Conservation (phyloP, 208 protist species). For the Trypanosoma grayi region DNA sequence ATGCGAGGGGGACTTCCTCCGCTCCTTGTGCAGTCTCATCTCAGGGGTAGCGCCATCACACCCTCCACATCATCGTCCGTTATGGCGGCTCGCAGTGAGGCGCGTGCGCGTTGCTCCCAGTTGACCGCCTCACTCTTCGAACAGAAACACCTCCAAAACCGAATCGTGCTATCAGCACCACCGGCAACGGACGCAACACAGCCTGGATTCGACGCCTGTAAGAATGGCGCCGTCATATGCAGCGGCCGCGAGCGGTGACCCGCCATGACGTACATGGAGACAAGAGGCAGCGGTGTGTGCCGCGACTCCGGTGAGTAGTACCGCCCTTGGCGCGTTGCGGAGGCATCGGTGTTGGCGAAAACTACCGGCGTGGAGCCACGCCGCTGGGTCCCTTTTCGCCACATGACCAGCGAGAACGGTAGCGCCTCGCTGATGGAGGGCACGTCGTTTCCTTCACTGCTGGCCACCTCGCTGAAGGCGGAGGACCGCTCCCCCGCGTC, state of each 20-base stretch:
- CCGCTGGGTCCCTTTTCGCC: constrained; percentile 26
- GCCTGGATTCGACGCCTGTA: constrained; percentile 35
- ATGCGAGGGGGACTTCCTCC: too few species aligned
- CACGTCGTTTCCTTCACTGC: neutral
- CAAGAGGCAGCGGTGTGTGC: constrained; percentile 19
- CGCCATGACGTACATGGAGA: constrained; percentile 47
- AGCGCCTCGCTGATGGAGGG: neutral
- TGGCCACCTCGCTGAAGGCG: neutral
- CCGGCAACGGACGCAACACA: constrained; percentile 65
- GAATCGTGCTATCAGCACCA: constrained; percentile 66
- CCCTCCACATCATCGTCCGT: constrained; percentile 39
- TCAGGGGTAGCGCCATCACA: constrained; percentile 30
- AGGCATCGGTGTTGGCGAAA: neutral
- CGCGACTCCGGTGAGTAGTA: neutral
- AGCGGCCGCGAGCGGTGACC: constrained; percentile 74
- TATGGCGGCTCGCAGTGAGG: constrained; percentile 31
- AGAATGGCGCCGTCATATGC: constrained; percentile 53
- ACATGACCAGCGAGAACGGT: constrained; percentile 25
- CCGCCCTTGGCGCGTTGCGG: neutral
- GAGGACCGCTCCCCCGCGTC: neutral
- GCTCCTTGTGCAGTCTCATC: constrained; percentile 19
- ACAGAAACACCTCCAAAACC: constrained; percentile 75
- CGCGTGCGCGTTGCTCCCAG: constrained; percentile 37
- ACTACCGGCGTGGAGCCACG: neutral
- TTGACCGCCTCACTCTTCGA: constrained; percentile 28